phyloP scores from a whole-genome alignment of 345 rosid genomes.

The Syzygium grande region DNA sequence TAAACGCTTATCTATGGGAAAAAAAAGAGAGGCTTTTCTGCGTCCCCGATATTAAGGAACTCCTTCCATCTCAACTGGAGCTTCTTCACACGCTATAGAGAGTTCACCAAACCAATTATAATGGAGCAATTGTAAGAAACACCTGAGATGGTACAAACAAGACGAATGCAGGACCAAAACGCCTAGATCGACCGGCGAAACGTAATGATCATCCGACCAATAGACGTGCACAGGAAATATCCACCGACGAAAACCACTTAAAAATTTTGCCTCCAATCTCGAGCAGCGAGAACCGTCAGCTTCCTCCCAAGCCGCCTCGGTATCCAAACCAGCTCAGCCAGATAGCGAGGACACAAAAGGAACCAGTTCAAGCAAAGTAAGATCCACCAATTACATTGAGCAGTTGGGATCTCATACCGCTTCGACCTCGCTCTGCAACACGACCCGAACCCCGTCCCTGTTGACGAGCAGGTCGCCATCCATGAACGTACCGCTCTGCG shows the following conservation, averaged over 20 bases:
- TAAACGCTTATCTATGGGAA: background rate
- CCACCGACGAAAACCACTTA: background rate
- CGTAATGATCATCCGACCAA: background rate
- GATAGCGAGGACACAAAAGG: background rate
- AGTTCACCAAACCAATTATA: background rate
- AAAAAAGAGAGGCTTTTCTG: background rate
- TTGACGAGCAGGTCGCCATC: conserved; percentile 96
- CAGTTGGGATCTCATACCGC: conserved; percentile 30
- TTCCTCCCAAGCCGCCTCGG: background rate
- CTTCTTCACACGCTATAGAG: background rate
- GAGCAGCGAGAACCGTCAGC: background rate
- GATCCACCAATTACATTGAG: background rate
- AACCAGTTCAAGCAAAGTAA: background rate
- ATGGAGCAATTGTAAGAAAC: background rate
- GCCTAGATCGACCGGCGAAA: background rate
- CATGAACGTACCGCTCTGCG: conserved; percentile 83
- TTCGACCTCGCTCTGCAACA: conserved; percentile 43
- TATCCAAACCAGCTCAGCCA: too few relatives aligned
- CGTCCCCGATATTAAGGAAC: background rate
- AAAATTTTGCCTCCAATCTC: background rate
- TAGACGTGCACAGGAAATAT: background rate
- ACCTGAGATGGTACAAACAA: background rate
- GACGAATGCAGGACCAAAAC: background rate
- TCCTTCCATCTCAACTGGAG: background rate
- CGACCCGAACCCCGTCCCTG: conserved; percentile 79